These are phyloP conservation scores for Onygena corvina DNA, from an alignment of 2,329 filamentous ascomycete species.

Conservation along the genomic window DNA sequence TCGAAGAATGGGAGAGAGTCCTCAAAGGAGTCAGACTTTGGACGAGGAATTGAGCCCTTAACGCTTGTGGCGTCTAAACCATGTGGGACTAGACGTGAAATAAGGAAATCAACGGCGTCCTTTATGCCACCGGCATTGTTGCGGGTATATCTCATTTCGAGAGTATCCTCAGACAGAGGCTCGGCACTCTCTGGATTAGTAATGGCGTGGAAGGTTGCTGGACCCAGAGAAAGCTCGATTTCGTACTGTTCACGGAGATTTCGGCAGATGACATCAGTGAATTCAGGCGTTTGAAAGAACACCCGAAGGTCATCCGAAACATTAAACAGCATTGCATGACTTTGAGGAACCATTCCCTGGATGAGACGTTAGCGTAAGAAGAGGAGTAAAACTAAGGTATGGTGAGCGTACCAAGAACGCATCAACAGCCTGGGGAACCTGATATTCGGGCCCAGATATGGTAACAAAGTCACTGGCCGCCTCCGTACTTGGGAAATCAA, in stretches of 20 bases:
- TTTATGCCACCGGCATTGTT: slow-evolving; percentile 94
- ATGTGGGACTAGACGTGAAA: slow-evolving; percentile 70
- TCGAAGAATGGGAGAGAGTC: slow-evolving; percentile 95
- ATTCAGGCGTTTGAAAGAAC: slow-evolving; percentile 71
- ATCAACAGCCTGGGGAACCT: slow-evolving; percentile 92
- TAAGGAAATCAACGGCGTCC: slow-evolving; percentile 90
- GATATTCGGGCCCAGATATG: slow-evolving; percentile 93
- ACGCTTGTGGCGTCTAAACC: slow-evolving; percentile 80
- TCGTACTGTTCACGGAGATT: slow-evolving; percentile 88
- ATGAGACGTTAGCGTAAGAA: slow-evolving; percentile 21
- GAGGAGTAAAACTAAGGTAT: background rate
- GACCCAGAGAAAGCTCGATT: slow-evolving; percentile 67
- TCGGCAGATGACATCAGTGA: slow-evolving; percentile 63
- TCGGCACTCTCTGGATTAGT: slow-evolving; percentile 30
- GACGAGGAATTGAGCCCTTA: slow-evolving; percentile 91
- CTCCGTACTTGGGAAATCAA: slow-evolving; percentile 94
- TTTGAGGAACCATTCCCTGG: slow-evolving; percentile 91
- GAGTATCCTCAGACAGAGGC: slow-evolving; percentile 37
- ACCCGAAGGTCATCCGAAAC: slow-evolving; percentile 63
- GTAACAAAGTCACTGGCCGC: slow-evolving; percentile 93
- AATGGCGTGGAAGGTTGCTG: slow-evolving; percentile 23
- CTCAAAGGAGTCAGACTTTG: slow-evolving; percentile 97
- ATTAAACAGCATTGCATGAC: slow-evolving; percentile 77
- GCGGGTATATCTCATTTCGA: slow-evolving; percentile 76
- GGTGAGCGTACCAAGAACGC: slow-evolving; percentile 62